A percentile compares a stretch with the other conserved stretches of the same genome.
phyloP scores from a whole-genome alignment of 2,329 filamentous ascomycete genomes.

The Aotearoamyces nothofagi region DNA sequence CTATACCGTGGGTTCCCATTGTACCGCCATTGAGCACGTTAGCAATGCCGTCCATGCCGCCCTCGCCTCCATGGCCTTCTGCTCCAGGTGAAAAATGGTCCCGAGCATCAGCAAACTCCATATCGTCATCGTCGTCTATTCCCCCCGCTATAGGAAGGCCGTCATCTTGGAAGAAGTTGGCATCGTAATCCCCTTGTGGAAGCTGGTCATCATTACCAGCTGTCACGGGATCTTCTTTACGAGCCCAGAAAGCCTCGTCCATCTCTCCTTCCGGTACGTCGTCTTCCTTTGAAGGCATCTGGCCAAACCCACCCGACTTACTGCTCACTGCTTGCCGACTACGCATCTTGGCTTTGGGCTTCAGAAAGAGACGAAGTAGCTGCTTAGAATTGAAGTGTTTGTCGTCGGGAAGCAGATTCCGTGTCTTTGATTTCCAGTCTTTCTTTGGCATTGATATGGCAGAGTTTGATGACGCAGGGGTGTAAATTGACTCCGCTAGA shows the following conservation, averaged over 20 bases:
- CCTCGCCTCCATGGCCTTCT: conserved; percentile 30
- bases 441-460: conserved; percentile 80
- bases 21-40: conserved; percentile 35
- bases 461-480: conserved; percentile 63
- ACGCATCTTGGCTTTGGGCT: conserved; percentile 77
- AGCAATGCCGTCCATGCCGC: conserved; percentile 30
- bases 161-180: conserved; percentile 94
- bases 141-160: conserved; percentile 52
- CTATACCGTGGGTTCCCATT: conserved; percentile 26
- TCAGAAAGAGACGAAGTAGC: conserved; percentile 78
- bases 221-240: conserved; percentile 35
- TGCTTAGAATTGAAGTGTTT: conserved; percentile 96
- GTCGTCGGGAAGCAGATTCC: conserved; percentile 89
- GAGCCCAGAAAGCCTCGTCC: conserved; percentile 93
- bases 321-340: conserved; percentile 37
- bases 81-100: conserved; percentile 61
- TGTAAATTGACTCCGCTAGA: conserved; percentile 65
- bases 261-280: conserved; percentile 59
- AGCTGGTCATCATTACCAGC: conserved; percentile 38
- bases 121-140: conserved; percentile 45
- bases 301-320: conserved; percentile 27
- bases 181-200: conserved; percentile 73
- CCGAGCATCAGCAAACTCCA: conserved; percentile 65
- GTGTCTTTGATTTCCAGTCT: conserved; percentile 87
- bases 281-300: conserved; percentile 29